Conservation (phyloP, 768 basidiomycete species). For the Coprinopsis sp. region DNA sequence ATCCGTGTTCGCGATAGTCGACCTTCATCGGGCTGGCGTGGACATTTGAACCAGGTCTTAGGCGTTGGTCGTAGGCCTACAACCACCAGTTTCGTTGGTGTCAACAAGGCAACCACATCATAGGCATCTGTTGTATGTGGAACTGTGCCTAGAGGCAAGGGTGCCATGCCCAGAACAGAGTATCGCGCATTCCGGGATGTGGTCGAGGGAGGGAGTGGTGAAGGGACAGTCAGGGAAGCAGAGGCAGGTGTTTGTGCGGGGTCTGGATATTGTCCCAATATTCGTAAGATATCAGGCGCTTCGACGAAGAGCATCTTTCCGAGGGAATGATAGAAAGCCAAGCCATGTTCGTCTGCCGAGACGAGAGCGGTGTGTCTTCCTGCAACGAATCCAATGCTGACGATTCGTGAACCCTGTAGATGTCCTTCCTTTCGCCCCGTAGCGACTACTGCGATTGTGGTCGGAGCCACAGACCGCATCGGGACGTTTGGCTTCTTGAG, state of each 20-base stretch:
- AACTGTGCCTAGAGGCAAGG: conserved; percentile 74
- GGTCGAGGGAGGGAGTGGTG: conserved; percentile 25
- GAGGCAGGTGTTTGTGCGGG: conserved; percentile 11
- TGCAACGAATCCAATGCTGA: conserved; percentile 82
- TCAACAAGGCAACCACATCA: conserved; percentile 79
- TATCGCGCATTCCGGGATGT: conserved; percentile 50
- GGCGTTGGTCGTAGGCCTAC: conserved; percentile 91
- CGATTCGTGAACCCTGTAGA: conserved; percentile 70
- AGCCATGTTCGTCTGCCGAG: conserved; percentile 83
- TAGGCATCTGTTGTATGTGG: conserved; percentile 76
- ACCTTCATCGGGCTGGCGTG: conserved; percentile 49
- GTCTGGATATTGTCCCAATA: conserved; percentile 87
- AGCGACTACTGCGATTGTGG: conserved; percentile 59
- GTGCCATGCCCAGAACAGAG: conserved; percentile 72
- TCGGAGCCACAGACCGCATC: conserved; percentile 67
- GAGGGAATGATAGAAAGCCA: conserved; percentile 92
- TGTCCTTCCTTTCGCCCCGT: conserved; percentile 85
- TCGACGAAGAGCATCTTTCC: conserved; percentile 95
- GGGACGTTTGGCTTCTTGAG: conserved; percentile 64
- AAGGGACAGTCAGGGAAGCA: conserved; percentile 10
- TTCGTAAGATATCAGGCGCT: conserved; percentile 88
- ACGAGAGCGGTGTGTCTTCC: conserved; percentile 90
- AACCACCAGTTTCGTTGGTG: conserved; percentile 85
- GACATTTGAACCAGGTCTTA: conserved; percentile 84
- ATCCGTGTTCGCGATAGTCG: conserved; percentile 37